Conservation (phyloP, 352 stramenopile genomes). For the Phytophthora ramorum region DNA sequence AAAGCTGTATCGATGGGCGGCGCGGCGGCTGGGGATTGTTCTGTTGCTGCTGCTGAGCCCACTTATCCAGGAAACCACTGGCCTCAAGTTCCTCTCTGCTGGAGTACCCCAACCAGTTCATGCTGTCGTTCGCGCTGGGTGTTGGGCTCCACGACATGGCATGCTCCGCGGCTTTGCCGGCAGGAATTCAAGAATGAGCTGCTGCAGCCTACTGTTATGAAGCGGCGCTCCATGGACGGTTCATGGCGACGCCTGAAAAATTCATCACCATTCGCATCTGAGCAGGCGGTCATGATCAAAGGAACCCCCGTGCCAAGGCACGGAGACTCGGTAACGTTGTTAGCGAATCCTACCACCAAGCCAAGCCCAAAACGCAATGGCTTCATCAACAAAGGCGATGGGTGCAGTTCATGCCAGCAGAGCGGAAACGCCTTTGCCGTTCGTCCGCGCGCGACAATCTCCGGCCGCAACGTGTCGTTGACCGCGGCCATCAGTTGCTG, state of each 20-base stretch:
- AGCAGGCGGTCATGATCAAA: no score
- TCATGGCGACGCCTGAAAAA: background rate
- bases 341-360: no score
- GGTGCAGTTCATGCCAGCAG: no score
- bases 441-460: no score
- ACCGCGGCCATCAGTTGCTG: no score
- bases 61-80: conserved; percentile 34
- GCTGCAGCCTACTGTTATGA: background rate
- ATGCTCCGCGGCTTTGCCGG: conserved; percentile 5
- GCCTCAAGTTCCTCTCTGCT: conserved; percentile 31
- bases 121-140: conserved; percentile 6
- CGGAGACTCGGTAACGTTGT: no score
- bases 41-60: conserved; percentile 28
- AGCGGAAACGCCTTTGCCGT: no score
- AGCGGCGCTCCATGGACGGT: background rate
- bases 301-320: no score
- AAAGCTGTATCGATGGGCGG: conserved; percentile 46
- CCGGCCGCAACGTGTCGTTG: no score
- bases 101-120: conserved; percentile 26
- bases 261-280: no score
- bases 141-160: conserved; percentile 20
- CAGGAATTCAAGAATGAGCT: conserved; percentile 13
- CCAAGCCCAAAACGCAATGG: no score
- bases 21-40: conserved; percentile 5
- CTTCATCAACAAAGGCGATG: no score